Conservation (phyloP, 2,329 filamentous ascomycete species). For the Diaporthe amygdali region DNA sequence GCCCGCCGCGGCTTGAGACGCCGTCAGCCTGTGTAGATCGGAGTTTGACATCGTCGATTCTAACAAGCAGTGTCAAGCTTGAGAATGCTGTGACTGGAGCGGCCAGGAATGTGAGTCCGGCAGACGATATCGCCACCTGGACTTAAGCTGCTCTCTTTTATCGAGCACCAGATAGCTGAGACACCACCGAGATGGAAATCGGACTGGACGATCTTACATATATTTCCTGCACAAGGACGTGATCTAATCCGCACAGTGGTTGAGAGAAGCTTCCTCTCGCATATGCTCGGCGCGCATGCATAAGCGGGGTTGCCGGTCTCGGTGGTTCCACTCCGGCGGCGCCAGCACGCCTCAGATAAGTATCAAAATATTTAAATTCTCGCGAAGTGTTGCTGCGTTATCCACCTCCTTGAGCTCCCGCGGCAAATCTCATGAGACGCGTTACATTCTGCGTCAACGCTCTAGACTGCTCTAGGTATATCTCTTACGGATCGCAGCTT, state of each 20-base stretch:
- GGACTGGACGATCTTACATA: background rate
- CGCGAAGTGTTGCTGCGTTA: background rate
- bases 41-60: background rate
- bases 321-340: background rate
- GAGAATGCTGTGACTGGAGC: too few species aligned
- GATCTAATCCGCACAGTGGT: background rate
- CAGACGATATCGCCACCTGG: background rate
- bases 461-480: background rate
- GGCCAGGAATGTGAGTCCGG: too few species aligned
- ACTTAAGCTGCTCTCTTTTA: too few species aligned
- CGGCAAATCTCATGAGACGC: background rate
- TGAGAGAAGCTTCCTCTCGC: background rate
- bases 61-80: background rate
- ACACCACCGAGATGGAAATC: background rate
- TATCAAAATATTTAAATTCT: background rate
- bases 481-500: background rate
- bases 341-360: background rate
- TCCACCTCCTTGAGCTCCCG: background rate
- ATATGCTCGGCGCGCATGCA: background rate
- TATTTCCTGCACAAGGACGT: background rate
- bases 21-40: constrained; percentile 39
- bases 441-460: background rate
- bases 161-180: background rate
- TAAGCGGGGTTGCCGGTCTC: constrained; percentile 1
- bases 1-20: constrained; percentile 43